These are phyloP conservation scores for Chernovozyma aurita DNA, from an alignment of 1,139 yeast genomes.

Conservation along the genomic window DNA sequence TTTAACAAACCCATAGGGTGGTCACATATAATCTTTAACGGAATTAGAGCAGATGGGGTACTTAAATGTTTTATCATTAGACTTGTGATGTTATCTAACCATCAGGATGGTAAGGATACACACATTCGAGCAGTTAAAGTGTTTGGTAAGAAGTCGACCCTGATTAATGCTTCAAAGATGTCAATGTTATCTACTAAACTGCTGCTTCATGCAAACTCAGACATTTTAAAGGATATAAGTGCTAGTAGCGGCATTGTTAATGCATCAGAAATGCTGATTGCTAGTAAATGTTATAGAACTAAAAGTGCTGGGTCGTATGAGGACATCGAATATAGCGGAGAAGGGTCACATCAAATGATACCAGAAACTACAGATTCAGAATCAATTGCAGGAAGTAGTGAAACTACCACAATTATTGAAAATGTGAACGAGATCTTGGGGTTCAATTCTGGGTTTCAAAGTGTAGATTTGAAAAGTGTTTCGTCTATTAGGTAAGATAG, in stretches of 20 bases:
- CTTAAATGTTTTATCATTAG: conserved; percentile 73
- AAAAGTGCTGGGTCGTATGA: background rate
- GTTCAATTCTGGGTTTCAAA: conserved; percentile 41
- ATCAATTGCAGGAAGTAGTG: conserved; percentile 13
- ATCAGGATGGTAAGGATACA: conserved; percentile 95
- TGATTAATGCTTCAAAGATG: background rate
- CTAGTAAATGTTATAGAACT: background rate
- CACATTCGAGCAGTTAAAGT: conserved; percentile 69
- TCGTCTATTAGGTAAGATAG: conserved; percentile 33
- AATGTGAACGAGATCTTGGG: conserved; percentile 41
- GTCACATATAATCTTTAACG: conserved; percentile 69
- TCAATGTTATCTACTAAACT: background rate
- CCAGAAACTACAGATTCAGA: conserved; percentile 1
- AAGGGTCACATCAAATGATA: background rate
- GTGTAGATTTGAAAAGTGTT: conserved; percentile 32
- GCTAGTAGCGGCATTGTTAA: conserved; percentile 21
- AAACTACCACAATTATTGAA: conserved; percentile 23
- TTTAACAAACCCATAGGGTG: conserved; percentile 81
- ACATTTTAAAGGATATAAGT: conserved; percentile 27
- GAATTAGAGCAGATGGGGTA: conserved; percentile 53
- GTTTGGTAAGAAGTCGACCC: conserved; percentile 31
- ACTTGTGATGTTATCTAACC: conserved; percentile 70
- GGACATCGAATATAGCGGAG: background rate
- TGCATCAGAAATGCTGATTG: conserved; percentile 8
- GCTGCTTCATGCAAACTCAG: conserved; percentile 11